A percentile compares a stretch with the other conserved stretches of the same genome.
These are phyloP conservation scores for Rutidosis leptorrhynchoides DNA, from an alignment of 129 eudicot genomes.

Conservation along the genomic window DNA sequence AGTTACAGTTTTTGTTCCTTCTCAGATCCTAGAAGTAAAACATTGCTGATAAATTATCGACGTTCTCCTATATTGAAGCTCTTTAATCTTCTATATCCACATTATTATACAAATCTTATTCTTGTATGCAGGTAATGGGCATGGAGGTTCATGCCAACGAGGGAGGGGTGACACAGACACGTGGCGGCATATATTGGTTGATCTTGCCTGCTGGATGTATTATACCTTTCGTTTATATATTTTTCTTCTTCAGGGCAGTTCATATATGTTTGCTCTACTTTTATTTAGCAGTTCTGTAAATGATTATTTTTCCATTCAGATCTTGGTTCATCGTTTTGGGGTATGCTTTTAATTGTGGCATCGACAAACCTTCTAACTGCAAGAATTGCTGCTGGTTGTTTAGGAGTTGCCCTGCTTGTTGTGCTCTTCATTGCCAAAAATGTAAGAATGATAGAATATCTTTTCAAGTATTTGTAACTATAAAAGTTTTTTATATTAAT, in stretches of 20 bases:
- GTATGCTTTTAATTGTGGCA: constrained; percentile 88
- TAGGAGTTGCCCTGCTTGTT: constrained; percentile 69
- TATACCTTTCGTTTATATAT: constrained; percentile 10
- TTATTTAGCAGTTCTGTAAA: constrained; percentile 5
- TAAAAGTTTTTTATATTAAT: constrained; percentile 19
- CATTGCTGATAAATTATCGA: background rate
- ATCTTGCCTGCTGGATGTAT: constrained; percentile 99
- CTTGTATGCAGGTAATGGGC: constrained; percentile 73
- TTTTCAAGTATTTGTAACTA: background rate
- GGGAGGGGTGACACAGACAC: constrained; percentile 97
- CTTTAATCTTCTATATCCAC: background rate
- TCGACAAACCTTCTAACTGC: constrained; percentile 75
- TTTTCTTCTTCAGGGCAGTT: background rate
- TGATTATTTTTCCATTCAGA: constrained; percentile 33
- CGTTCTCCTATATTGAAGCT: constrained; percentile 1
- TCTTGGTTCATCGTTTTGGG: constrained; percentile 99
- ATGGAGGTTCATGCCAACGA: constrained; percentile 99
- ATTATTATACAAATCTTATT: background rate
- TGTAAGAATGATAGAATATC: constrained; percentile 37
- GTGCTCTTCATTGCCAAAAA: constrained; percentile 94
- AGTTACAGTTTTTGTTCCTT: background rate
- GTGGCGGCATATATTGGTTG: constrained; percentile 98
- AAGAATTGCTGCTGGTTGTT: constrained; percentile 96
- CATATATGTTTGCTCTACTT: background rate
- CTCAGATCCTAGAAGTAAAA: background rate